phyloP scores from a whole-genome alignment of 352 stramenopile species.

The Pythium graminicola region DNA sequence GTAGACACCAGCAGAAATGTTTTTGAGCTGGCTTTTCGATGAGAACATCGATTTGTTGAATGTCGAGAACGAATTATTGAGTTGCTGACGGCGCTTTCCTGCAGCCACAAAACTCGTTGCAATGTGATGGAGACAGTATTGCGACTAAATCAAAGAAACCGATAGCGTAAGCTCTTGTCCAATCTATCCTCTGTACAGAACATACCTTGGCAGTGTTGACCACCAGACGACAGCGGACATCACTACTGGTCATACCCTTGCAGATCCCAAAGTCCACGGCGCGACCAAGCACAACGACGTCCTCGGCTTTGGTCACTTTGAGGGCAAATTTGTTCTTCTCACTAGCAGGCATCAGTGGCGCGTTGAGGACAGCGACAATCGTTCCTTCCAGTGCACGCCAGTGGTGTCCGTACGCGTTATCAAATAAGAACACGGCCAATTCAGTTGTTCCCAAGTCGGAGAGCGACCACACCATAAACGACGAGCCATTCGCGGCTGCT shows the following conservation, averaged over 20 bases:
- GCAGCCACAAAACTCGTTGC: slow-evolving; percentile 62
- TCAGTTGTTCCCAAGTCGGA: slow-evolving; percentile 65
- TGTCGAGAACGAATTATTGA: slow-evolving; percentile 63
- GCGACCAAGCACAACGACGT: slow-evolving; percentile 57
- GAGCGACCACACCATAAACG: slow-evolving; percentile 78
- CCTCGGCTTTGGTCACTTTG: slow-evolving; percentile 45
- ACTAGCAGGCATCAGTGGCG: slow-evolving; percentile 47
- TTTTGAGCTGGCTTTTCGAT: slow-evolving; percentile 48
- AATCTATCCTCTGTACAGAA: not conserved
- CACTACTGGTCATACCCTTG: slow-evolving; percentile 53
- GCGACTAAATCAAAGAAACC: slow-evolving; percentile 23
- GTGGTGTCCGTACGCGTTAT: slow-evolving; percentile 58
- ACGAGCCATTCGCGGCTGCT: slow-evolving; percentile 47
- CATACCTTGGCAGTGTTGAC: slow-evolving; percentile 67
- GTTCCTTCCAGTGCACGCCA: slow-evolving; percentile 57
- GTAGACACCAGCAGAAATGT: slow-evolving; percentile 76
- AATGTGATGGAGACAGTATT: slow-evolving; percentile 78
- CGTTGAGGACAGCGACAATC: slow-evolving; percentile 67
- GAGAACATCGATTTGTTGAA: slow-evolving; percentile 64
- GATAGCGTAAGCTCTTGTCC: not conserved
- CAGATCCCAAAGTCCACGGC: slow-evolving; percentile 74
- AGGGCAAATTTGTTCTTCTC: slow-evolving; percentile 79
- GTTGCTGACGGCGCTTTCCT: slow-evolving; percentile 59
- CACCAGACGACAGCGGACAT: slow-evolving; percentile 58
- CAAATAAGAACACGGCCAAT: slow-evolving; percentile 70